These are phyloP conservation scores for Vitis labrusca DNA, from an alignment of 164 flowering plant genomes.

Conservation along the genomic window DNA sequence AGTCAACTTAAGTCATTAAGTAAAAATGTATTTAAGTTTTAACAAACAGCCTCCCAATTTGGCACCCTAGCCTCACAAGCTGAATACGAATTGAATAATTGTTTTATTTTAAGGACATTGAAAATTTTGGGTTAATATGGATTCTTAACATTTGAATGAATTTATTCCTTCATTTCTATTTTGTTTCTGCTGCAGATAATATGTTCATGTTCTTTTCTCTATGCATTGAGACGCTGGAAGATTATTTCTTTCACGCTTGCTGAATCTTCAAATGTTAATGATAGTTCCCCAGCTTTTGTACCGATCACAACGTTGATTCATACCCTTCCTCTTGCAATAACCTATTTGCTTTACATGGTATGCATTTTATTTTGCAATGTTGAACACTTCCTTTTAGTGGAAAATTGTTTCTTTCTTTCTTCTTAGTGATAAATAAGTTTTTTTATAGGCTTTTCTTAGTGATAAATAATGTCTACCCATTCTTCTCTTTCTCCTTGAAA, in stretches of 20 bases:
- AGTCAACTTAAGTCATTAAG: too few relatives aligned
- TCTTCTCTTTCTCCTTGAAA: constrained; percentile 21
- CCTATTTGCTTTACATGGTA: constrained; percentile 60
- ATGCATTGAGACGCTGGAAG: constrained; percentile 41
- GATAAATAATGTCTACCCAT: constrained; percentile 6
- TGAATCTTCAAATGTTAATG: constrained; percentile 31
- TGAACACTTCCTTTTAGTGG: neutral
- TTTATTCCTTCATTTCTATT: neutral
- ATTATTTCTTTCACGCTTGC: constrained; percentile 39
- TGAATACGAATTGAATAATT: too few relatives aligned
- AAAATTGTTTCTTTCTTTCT: neutral
- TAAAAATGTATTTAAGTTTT: too few relatives aligned
- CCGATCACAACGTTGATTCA: constrained; percentile 41
- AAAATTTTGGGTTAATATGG: neutral
- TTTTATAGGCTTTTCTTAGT: neutral
- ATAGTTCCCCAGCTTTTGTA: constrained; percentile 34
- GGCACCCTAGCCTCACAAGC: too few relatives aligned
- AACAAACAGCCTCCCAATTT: too few relatives aligned
- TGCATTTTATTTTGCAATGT: constrained; percentile 2
- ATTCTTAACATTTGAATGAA: neutral
- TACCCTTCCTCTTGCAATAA: constrained; percentile 49
- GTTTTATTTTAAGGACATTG: too few relatives aligned
- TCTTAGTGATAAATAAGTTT: neutral
- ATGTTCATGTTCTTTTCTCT: constrained; percentile 52
- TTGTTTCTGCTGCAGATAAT: constrained; percentile 42